Evolutionary conservation across 176 grass and related monocot species (phyloP), one percentile per base, ranked within the genome.

Genomic region (Puya raimondii): DNA sequence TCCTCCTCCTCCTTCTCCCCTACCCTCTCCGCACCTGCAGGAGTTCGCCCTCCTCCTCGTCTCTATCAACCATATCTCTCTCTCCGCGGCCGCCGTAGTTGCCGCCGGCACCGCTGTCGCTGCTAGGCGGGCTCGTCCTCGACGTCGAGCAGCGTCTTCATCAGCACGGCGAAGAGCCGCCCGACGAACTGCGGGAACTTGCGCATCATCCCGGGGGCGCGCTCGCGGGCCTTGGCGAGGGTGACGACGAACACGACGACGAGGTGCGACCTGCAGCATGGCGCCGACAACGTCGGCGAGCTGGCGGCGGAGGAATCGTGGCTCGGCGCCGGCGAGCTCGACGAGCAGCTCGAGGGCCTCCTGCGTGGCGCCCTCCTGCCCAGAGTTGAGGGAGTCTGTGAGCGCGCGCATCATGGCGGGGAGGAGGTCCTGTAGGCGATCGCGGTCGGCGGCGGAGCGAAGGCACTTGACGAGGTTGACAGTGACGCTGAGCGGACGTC

Each of bases 181-280:
- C 95, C 87, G 1, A 99, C 82, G 59, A 93, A 99, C 77, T 99
- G 95, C 0, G 94, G 95, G 23, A 99, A 85, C 23, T 86, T 76
- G 11, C 95, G 80, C 90, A 99, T 99, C 95, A 99, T 99, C 50
- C 95, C 95, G 0, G 95, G 95, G 0, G 95, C 95, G 0, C 95
- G 87, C 80, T 99, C 95, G 50, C 95, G 84, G 0, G 89, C 95
- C 80, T 99, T 89, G 0, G 95, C 90, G 9, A 99, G 90, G 16
- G 95, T 99, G 56, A 99, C 85, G 0, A 99, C 86, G 20, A 99
- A 94, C 70, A 93, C 95, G 14, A 99, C 87, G 0, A 89, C 90
- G n/a, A 99, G 73, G 78, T 99, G 90, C 84, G 2, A 99, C 74
- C 50, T 97, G 94, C 17, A 99, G 78, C 95, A 99, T 93, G 51